Base-by-base conservation (phyloP, 2,329 filamentous ascomycete species). In the Colletotrichum cordylinicola region DNA sequence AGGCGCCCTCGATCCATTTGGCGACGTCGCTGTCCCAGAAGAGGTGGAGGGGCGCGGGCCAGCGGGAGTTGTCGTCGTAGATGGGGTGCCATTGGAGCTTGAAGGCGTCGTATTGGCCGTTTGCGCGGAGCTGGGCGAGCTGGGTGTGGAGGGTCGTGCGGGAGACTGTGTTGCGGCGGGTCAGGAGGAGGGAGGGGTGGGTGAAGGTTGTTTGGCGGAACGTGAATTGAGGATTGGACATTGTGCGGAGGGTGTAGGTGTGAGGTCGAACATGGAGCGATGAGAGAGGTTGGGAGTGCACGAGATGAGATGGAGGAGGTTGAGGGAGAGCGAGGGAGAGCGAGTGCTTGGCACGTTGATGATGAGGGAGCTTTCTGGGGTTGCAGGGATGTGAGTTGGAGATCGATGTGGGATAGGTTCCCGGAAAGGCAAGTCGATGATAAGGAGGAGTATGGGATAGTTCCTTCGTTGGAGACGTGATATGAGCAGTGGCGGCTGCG, bases 1-100 rank as follows among this genome's bases (percentile, higher is more conserved):
- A 92, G 4, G 90, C 91, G 1, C 88, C 90, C 81, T 93, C 91
- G 67, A 92, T 90, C 90, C 90, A 92, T 81, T 93, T 93, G 13
- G 87, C 90, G 24, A 91, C 67, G 68, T 78, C 83, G 78, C 85
- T 86, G 78, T 93, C 91, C 90, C 91, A 92, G 79, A 92, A 93
- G 2, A 91, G 82, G 77, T 91, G 89, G 27, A 90, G 88, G 0
- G 90, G 90, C 2, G 91, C 86, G 1, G 91, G 91, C 88, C 89
- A 91, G 48, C 67, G 67, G 31, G 86, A 86, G 67, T 85, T 81
- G 64, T 91, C 87, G 16, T 85, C 85, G 79, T 92, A 92, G 2
- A 84, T 84, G 0, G 87, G 84, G 77, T 92, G 88, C 89, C 90
- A 91, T 81, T 88, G 76, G 21, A 93, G 81, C 78, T 89, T 88